Base-by-base conservation (phyloP, 805 yeast genomes). In the Debaryomyces prosopidis region DNA sequence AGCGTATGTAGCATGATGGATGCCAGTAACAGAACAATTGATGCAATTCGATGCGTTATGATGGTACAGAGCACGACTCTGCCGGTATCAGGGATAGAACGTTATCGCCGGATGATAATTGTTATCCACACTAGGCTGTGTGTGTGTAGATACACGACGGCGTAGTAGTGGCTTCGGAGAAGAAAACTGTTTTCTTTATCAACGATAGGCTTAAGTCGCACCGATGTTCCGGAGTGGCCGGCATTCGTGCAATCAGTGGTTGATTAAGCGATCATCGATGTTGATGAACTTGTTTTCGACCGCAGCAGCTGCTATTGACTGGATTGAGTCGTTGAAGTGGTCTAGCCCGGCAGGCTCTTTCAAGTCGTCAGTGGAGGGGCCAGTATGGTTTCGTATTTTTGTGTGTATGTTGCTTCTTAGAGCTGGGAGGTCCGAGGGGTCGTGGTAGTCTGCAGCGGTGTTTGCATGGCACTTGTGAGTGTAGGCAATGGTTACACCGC, bases 381-480 rank as follows among this genome's bases (percentile, higher is more conserved):
- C 9, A 4, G 34, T 31, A 11, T 31, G n/a, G 15, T 19, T 35
- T 12, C 14, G n/a, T 15, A 35, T 18, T 16, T 12, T 8, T 23
- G 26, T 23, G 3, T 23, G 26, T 23, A 23, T 7, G 7, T 34
- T 19, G 19, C n/a, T 11, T 12, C 37, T 14, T 10, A 16, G 37
- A 14, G 12, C 8, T 8, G 16, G 8, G 23, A 14, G 37, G 28
- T 36, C 30, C 14, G 33, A 10, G 15, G 9, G 20, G 17, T 18
- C 36, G 15, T 31, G 30, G 14, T 12, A 40, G 9, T 26, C 36
- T 17, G 31, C 28, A 14, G 12, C 14, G 18, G 14, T 28, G 18
- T 27, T 19, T 3, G 17, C 20, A 36, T 44, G 47, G 9, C 40
- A 17, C 6, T 39, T 39, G 31, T 44, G 47, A 9, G 30, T 39